Conservation (phyloP, 2,329 filamentous ascomycete species). For the Biscogniauxia sp. region DNA sequence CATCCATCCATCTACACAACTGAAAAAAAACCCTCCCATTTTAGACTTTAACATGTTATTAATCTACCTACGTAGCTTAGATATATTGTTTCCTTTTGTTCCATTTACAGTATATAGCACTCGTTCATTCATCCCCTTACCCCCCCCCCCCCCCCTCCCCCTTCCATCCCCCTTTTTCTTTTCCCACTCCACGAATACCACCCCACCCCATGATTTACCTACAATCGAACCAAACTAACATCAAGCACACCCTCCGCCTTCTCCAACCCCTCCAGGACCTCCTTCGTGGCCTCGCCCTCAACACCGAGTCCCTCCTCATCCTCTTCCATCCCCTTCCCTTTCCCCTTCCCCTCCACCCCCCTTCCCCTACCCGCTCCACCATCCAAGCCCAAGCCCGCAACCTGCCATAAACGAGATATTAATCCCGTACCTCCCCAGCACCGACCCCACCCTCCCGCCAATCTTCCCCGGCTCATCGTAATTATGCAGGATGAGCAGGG, state of each 20-base stretch:
- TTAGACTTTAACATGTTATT: no score
- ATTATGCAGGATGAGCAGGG: slow-evolving; percentile 73
- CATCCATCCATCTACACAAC: no score
- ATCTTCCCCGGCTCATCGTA: slow-evolving; percentile 83
- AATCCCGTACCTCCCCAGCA: slow-evolving; percentile 65
- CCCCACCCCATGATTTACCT: slow-evolving; percentile 26
- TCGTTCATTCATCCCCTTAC: no score
- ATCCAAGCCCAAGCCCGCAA: slow-evolving; percentile 49
- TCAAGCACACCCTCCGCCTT: slow-evolving; percentile 53
- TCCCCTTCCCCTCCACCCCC: slow-evolving; percentile 15
- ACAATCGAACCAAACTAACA: slow-evolving; percentile 50
- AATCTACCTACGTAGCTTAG: no score
- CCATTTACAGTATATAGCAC: no score
- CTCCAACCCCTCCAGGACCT: slow-evolving; percentile 49
- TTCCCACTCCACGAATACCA: no score
- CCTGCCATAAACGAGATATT: slow-evolving; percentile 81
- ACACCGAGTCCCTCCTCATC: slow-evolving; percentile 53
- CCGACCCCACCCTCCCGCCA: slow-evolving; percentile 69
- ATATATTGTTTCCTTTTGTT: no score
- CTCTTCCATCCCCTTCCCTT: slow-evolving; percentile 9
- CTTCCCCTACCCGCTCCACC: no score
- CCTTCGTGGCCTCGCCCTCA: slow-evolving; percentile 59
- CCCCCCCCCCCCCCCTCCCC: no score
- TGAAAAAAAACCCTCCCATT: no score
- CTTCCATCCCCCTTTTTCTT: no score